Evolutionary conservation across 768 basidiomycete species (phyloP), one percentile per base, ranked within the genome.

Genomic region (Mycena haematopus): DNA sequence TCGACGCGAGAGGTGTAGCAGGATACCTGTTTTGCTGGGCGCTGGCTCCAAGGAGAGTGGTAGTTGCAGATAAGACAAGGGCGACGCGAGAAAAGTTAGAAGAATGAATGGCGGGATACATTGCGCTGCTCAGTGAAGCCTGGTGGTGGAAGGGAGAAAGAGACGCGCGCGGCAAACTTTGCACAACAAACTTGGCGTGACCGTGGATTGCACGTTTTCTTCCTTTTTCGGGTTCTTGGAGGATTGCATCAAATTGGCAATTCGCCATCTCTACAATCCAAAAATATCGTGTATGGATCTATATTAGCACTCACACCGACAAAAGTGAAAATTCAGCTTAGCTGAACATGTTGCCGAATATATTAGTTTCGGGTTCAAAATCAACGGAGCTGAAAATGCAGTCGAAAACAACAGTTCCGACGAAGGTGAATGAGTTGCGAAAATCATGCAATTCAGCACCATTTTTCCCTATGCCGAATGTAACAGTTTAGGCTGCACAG

Each of bases 21-120:
- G 79, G 84, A 66, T 76, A 82, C 9, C 80, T 77, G 5, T 66
- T 71, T 19, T 46, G 24, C 24, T 66, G 63, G 47, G 70, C 71
- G 17, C 71, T 70, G 60, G 65, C 53, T n/a, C 63, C 60, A 49
- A 75, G 73, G n/a, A n/a, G n/a, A 52, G 65, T 56, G 33, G 68
- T 68, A 29, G 65, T 47, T 9, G 71, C 62, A 17, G 19, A 42
- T 22, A 78, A 53, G 22, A 76, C 66, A 49, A 73, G 69, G 31
- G 71, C 74, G 64, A 76, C 65, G 59, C 78, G 35, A 24, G 75
- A 69, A 51, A 80, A 60, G 9, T 76, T 59, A 29, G 71, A 71
- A 13, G 74, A 80, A 78, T 75, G 80, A 78, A 76, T 71, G 80
- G 75, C 71, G 57, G 77, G 79, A 69, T 79, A 80, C 83, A 84